Percentiles rank a stretch among this genome's conserved stretches.
These are phyloP conservation scores for Leccinum glutinopallens DNA, from an alignment of 1,284 basidiomycete genomes.

Conservation along the genomic window DNA sequence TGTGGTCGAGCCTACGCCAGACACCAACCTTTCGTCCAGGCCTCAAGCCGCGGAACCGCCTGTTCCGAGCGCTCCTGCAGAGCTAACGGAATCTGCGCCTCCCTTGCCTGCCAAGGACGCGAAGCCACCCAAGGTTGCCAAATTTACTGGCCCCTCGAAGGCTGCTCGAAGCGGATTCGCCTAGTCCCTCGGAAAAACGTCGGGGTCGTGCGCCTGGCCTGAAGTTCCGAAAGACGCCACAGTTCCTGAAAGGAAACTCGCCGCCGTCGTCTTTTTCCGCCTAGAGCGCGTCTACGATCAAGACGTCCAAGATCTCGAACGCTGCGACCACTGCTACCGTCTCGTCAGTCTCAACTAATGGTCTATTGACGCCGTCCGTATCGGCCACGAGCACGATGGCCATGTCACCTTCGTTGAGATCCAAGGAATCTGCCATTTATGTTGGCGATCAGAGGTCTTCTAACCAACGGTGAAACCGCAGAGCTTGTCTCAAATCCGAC, in stretches of 20 bases:
- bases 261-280: conserved; percentile 58
- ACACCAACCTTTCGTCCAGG: conserved; percentile 25
- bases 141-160: conserved; percentile 31
- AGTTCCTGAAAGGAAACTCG: conserved; percentile 72
- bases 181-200: conserved; percentile 56
- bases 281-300: conserved; percentile 41
- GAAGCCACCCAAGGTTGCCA: conserved; percentile 34
- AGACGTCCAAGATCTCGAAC: conserved; percentile 46
- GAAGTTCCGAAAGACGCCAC: conserved; percentile 50
- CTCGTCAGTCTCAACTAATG: conserved; percentile 50
- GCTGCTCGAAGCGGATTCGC: conserved; percentile 40
- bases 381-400: conserved; percentile 47
- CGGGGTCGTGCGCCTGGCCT: conserved; percentile 61
- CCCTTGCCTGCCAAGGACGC: conserved; percentile 33
- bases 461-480: conserved; percentile 58
- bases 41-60: conserved; percentile 19
- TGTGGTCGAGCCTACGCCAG: conserved; percentile 24
- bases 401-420: conserved; percentile 69
- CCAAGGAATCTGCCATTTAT: conserved; percentile 74
- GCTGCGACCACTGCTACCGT: conserved; percentile 50
- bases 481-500: conserved; percentile 27
- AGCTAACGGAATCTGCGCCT: conserved; percentile 27
- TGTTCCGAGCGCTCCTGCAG: conserved; percentile 6
- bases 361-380: conserved; percentile 59
- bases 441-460: conserved; percentile 70